phyloP scores from a whole-genome alignment of 257 asterid genomes.

The Dorcoceras hygrometricum region DNA sequence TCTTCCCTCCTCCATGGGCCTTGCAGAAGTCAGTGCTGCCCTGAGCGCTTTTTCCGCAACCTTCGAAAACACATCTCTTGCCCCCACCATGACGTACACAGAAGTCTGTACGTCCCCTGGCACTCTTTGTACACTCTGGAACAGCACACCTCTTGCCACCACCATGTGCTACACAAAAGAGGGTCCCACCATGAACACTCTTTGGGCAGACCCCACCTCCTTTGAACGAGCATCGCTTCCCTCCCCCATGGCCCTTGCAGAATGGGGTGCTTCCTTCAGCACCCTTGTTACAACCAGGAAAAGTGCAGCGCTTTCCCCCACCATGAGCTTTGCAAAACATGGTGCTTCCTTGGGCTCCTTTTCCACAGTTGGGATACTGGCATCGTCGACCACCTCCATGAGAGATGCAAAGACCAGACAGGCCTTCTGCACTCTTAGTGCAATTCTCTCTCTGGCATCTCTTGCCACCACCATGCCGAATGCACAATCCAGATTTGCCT shows the following conservation, averaged over 20 bases:
- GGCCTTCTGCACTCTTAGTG: conserved; percentile 88
- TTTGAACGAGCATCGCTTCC: conserved; percentile 76
- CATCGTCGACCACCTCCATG: conserved; percentile 96
- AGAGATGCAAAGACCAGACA: conserved; percentile 92
- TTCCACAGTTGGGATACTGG: conserved; percentile 57
- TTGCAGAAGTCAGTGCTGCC: conserved; percentile 97
- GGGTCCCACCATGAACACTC: conserved; percentile 96
- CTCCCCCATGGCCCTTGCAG: conserved; percentile 97
- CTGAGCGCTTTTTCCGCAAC: conserved; percentile 93
- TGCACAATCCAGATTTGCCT: conserved; percentile 88
- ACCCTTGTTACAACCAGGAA: conserved; percentile 69
- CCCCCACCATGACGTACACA: conserved; percentile 98
- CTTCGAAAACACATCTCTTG: conserved; percentile 73
- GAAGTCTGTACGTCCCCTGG: conserved; percentile 85
- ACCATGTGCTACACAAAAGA: conserved; percentile 85
- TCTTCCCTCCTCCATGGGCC: conserved; percentile 95
- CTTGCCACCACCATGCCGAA: conserved; percentile 97
- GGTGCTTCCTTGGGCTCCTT: conserved; percentile 95
- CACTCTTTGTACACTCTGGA: conserved; percentile 83
- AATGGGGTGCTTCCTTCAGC: conserved; percentile 93
- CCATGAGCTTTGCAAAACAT: conserved; percentile 93
- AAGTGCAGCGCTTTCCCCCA: conserved; percentile 82
- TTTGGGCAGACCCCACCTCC: conserved; percentile 85
- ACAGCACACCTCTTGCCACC: conserved; percentile 88
- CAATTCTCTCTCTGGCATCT: conserved; percentile 84